Percentiles rank a stretch among this genome's conserved stretches.
Evolutionary conservation across 2,329 filamentous ascomycete genomes (phyloP).

Genomic region (Bipolaris zeicola): DNA sequence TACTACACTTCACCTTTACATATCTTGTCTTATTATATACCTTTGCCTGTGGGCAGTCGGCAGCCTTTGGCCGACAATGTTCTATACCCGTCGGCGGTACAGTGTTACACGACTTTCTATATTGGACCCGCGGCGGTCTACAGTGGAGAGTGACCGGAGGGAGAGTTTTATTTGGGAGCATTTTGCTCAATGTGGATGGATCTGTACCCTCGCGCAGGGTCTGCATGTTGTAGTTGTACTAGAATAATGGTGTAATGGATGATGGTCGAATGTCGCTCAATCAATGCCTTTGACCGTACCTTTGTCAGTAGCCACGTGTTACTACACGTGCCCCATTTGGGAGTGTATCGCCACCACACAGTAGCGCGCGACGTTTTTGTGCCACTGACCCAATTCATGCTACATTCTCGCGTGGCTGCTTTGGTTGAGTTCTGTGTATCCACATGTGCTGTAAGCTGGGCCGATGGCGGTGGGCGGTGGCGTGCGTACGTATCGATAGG

Average conservation of each 20-base stretch:
- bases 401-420: constrained; percentile 16
- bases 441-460: background rate
- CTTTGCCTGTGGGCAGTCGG: constrained; percentile 1
- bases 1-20: constrained; percentile 18
- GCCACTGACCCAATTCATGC: constrained; percentile 11
- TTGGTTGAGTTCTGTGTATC: background rate
- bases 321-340: constrained; percentile 2
- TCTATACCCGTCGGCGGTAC: constrained; percentile 13
- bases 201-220: constrained; percentile 16
- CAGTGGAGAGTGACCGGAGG: background rate
- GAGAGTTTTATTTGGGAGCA: constrained; percentile 4
- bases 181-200: constrained; percentile 21
- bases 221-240: constrained; percentile 28
- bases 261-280: constrained; percentile 18
- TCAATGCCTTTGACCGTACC: constrained; percentile 11
- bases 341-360: background rate
- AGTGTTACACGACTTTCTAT: constrained; percentile 1
- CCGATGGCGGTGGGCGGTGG: background rate
- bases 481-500: constrained; percentile 2
- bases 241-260: constrained; percentile 39
- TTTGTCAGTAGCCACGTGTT: constrained; percentile 6
- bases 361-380: background rate
- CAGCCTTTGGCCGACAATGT: constrained; percentile 3
- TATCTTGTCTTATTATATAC: constrained; percentile 19
- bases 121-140: background rate